These are phyloP conservation scores for Lolium perenne DNA, from an alignment of 176 grass and related monocot species.

Conservation along the genomic window DNA sequence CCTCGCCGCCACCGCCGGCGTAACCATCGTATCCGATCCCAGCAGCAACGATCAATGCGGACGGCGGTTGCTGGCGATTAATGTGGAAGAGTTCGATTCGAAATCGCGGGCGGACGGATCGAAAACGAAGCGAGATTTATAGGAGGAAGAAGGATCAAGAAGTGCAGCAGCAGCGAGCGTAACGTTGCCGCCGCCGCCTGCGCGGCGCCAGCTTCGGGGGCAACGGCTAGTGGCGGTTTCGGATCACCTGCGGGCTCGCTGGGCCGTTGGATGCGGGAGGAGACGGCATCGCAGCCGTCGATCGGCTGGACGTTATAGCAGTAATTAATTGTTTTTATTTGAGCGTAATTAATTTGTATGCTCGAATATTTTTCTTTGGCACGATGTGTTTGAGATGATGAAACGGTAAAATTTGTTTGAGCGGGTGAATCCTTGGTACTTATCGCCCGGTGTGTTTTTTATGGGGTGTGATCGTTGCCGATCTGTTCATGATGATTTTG, in stretches of 20 bases:
- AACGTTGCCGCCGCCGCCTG: constrained; percentile 15
- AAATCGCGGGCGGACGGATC: background rate
- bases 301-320: background rate
- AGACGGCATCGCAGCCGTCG: background rate
- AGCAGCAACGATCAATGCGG: background rate
- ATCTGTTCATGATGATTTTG: background rate
- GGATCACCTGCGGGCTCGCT: background rate
- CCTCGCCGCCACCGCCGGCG: constrained; percentile 35
- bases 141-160: background rate
- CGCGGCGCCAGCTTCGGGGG: constrained; percentile 20
- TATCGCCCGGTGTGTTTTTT: background rate
- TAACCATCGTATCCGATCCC: constrained; percentile 3
- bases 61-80: constrained; percentile 40
- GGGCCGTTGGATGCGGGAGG: constrained; percentile 33
- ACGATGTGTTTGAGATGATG: background rate
- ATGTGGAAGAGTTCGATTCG: constrained; percentile 33
- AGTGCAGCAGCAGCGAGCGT: background rate
- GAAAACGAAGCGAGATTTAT: constrained; percentile 40
- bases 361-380: background rate
- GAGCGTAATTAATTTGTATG: background rate
- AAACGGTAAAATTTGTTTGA: background rate
- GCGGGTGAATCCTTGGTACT: background rate
- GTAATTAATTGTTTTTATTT: background rate
- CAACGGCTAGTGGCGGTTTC: constrained; percentile 55
- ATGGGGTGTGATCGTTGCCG: background rate